Evolutionary conservation across 2,329 filamentous ascomycete genomes (phyloP).

Genomic region (Clonostachys byssicola): DNA sequence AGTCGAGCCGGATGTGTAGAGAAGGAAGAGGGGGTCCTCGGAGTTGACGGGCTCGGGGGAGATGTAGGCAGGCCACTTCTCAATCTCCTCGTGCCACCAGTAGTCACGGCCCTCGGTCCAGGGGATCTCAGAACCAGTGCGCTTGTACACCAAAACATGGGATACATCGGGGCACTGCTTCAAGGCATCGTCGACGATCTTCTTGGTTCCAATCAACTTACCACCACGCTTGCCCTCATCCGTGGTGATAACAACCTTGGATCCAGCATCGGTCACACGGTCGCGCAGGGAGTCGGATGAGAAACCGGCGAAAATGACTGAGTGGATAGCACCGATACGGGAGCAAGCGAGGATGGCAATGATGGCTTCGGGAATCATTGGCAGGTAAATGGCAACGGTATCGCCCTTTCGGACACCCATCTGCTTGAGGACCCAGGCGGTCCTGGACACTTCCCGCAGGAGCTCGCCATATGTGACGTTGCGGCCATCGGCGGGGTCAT

Average conservation of each 20-base stretch:
- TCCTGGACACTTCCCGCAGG: slow-evolving; percentile 82
- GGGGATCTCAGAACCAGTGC: slow-evolving; percentile 88
- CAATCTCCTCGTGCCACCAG: slow-evolving; percentile 99
- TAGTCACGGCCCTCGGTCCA: slow-evolving; percentile 85
- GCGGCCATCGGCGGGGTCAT: slow-evolving; percentile 82
- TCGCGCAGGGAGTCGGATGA: slow-evolving; percentile 94
- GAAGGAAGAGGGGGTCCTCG: slow-evolving; percentile 93
- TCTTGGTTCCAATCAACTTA: slow-evolving; percentile 96
- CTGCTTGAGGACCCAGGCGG: slow-evolving; percentile 84
- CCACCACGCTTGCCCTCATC: slow-evolving; percentile 98
- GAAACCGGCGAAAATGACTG: slow-evolving; percentile 96
- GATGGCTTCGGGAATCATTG: slow-evolving; percentile 97
- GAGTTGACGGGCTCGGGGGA: slow-evolving; percentile 85
- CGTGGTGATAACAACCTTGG: slow-evolving; percentile 91
- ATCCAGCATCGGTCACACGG: slow-evolving; percentile 85
- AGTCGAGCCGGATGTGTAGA: slow-evolving; percentile 97
- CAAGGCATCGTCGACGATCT: slow-evolving; percentile 96
- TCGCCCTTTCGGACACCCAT: slow-evolving; percentile 97
- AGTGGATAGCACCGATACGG: slow-evolving; percentile 94
- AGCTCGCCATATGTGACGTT: slow-evolving; percentile 92
- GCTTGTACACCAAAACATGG: slow-evolving; percentile 87
- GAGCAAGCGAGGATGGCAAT: slow-evolving; percentile 87
- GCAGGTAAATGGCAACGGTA: slow-evolving; percentile 93
- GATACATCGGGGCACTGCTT: slow-evolving; percentile 91
- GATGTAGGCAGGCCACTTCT: slow-evolving; percentile 93